phyloP scores from a whole-genome alignment of 2,329 filamentous ascomycete species.

The Pseudopithomyces chartarum region DNA sequence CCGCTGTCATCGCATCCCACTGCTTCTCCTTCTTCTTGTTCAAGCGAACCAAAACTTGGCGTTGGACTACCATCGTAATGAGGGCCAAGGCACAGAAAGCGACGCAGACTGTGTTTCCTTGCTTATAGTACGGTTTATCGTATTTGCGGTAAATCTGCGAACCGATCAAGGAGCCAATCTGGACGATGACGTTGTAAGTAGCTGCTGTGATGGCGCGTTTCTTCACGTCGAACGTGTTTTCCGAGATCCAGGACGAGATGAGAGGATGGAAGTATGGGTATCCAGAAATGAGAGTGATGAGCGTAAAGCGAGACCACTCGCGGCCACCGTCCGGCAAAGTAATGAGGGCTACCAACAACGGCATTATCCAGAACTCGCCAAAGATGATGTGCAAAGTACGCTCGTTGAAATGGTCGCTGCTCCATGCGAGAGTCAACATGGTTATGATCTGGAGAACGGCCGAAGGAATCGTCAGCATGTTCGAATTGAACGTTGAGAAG shows the following conservation, averaged over 20 bases:
- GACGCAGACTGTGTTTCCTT: constrained; percentile 59
- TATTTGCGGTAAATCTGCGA: constrained; percentile 57
- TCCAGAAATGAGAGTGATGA: constrained; percentile 46
- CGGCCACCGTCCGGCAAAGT: constrained; percentile 38
- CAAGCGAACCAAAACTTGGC: constrained; percentile 46
- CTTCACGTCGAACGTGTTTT: constrained; percentile 67
- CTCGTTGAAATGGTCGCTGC: constrained; percentile 57
- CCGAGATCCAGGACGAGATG: constrained; percentile 64
- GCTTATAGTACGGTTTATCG: constrained; percentile 59
- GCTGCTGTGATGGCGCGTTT: constrained; percentile 67
- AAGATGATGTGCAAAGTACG: constrained; percentile 55
- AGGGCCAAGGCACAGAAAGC: constrained; percentile 55
- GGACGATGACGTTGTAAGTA: constrained; percentile 62
- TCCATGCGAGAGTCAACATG: constrained; percentile 50
- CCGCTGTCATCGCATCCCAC: constrained; percentile 56
- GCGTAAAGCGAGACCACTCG: constrained; percentile 46
- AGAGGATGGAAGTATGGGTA: constrained; percentile 60
- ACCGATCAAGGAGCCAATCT: constrained; percentile 47
- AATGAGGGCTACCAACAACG: constrained; percentile 46
- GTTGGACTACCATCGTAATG: constrained; percentile 55
- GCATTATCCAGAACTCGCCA: constrained; percentile 49
- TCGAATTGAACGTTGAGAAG: constrained; percentile 50
- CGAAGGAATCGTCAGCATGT: constrained; percentile 47
- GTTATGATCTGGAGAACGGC: constrained; percentile 57
- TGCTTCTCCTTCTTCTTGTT: constrained; percentile 47